Conservation (phyloP, 1,284 basidiomycete genomes). For the Ganoderma multipileum region DNA sequence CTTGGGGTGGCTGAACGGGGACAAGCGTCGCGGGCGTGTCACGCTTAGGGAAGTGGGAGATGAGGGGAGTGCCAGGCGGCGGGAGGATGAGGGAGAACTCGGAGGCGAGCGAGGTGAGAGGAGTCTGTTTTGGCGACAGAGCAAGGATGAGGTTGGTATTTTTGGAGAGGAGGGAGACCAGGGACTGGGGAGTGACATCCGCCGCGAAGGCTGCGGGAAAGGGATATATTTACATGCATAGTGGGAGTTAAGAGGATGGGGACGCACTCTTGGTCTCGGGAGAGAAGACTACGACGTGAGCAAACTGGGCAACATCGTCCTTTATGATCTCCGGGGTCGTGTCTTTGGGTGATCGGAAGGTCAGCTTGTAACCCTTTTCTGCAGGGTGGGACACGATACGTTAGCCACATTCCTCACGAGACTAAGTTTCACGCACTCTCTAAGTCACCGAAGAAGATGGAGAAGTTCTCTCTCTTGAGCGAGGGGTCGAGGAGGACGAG, state of each 20-base stretch:
- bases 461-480: conserved; percentile 71
- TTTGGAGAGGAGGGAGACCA: conserved; percentile 76
- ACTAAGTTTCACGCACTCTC: conserved; percentile 59
- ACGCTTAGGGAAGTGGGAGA: conserved; percentile 80
- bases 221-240: neutral
- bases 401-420: neutral
- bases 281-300: conserved; percentile 86
- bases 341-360: conserved; percentile 83
- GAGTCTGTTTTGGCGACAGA: conserved; percentile 77
- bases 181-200: conserved; percentile 85
- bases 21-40: conserved; percentile 63
- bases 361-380: conserved; percentile 84
- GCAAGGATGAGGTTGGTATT: conserved; percentile 88
- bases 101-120: conserved; percentile 72
- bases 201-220: conserved; percentile 62
- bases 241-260: neutral
- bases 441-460: conserved; percentile 82
- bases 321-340: conserved; percentile 68
- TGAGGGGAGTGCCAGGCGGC: conserved; percentile 73
- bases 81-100: conserved; percentile 82
- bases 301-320: conserved; percentile 77
- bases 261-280: conserved; percentile 81
- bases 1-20: conserved; percentile 55
- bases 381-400: conserved; percentile 2
- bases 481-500: conserved; percentile 84